Conservation (phyloP, 306 rosid genomes). For the Pyrus communis region DNA sequence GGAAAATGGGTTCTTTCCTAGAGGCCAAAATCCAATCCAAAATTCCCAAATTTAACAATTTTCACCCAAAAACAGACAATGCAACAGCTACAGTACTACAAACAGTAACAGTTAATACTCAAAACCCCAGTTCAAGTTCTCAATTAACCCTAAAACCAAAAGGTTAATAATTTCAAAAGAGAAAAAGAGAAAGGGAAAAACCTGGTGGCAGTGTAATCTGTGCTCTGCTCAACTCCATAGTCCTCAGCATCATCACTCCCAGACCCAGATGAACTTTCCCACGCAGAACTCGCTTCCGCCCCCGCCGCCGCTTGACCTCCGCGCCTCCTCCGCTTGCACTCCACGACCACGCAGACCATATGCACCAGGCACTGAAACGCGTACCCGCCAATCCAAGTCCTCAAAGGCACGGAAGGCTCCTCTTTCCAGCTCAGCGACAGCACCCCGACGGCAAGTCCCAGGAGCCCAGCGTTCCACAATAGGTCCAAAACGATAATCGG, state of each 20-base stretch:
- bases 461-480: constrained; percentile 67
- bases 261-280: constrained; percentile 49
- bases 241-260: constrained; percentile 61
- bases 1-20: not conserved
- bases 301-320: not conserved
- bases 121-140: not conserved
- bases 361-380: constrained; percentile 57
- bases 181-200: not conserved
- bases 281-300: constrained; percentile 8
- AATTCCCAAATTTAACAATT: not conserved
- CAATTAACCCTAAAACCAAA: not conserved
- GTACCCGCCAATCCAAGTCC: constrained; percentile 75
- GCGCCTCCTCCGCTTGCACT: constrained; percentile 34
- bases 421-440: constrained; percentile 45
- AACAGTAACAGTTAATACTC: not conserved
- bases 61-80: not conserved
- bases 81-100: not conserved
- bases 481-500: constrained; percentile 69
- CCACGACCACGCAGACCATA: constrained; percentile 44
- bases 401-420: constrained; percentile 57
- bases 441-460: constrained; percentile 34
- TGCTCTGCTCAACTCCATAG: constrained; percentile 19
- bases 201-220: constrained; percentile 39
- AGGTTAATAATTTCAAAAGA: not conserved
- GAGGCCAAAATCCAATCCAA: not conserved